These are phyloP conservation scores for Ganoderma boninense DNA, from an alignment of 1,284 basidiomycete species.

Conservation along the genomic window DNA sequence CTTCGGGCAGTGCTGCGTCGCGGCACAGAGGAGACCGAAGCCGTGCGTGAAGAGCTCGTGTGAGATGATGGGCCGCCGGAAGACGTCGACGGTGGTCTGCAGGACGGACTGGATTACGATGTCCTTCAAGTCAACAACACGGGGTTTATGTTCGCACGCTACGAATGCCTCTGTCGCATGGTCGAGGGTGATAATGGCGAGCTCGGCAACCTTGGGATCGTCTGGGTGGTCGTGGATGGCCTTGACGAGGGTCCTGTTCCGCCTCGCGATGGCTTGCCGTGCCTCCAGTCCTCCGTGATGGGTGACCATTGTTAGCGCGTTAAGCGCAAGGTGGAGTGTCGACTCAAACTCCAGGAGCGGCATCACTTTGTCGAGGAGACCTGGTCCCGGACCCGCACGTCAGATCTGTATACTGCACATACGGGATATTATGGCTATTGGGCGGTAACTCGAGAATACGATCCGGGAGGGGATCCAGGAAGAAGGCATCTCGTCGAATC, in stretches of 20 bases:
- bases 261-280: constrained; percentile 57
- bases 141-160: constrained; percentile 47
- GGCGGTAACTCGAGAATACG: too few species aligned
- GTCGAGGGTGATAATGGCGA: too few species aligned
- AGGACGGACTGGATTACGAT: constrained; percentile 13
- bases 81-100: constrained; percentile 19
- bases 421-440: too few species aligned
- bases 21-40: constrained; percentile 50
- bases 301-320: constrained; percentile 61
- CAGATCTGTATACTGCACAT: background rate
- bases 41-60: constrained; percentile 57
- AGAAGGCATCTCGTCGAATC: too few species aligned
- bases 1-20: constrained; percentile 51
- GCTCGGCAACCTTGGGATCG: too few species aligned
- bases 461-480: too few species aligned
- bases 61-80: constrained; percentile 51
- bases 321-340: constrained; percentile 58
- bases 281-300: constrained; percentile 62
- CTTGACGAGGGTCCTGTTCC: constrained; percentile 47
- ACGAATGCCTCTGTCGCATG: constrained; percentile 56
- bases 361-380: constrained; percentile 58
- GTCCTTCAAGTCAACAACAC: constrained; percentile 39
- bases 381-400: constrained; percentile 40
- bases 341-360: constrained; percentile 55
- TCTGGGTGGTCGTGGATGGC: constrained; percentile 55